phyloP scores from a whole-genome alignment of 2,329 filamentous ascomycete species.

The Coleophoma crateriformis region DNA sequence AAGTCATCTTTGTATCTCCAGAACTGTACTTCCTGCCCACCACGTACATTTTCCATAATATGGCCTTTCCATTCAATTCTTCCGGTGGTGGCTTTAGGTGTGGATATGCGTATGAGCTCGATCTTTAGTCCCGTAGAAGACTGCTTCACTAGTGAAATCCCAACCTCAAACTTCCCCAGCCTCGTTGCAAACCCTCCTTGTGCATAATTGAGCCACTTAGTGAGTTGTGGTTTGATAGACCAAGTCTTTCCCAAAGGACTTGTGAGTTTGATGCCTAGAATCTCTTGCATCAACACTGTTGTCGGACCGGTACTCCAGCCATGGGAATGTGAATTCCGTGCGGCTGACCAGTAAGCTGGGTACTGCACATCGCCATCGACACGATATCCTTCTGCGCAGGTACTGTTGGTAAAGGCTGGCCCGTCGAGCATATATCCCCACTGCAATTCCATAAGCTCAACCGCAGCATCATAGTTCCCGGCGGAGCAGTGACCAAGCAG shows the following conservation, averaged over 20 bases:
- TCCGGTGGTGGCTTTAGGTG: conserved; percentile 19
- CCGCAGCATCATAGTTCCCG: conserved; percentile 29
- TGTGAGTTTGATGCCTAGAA: conserved; percentile 35
- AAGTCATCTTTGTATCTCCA: conserved; percentile 11
- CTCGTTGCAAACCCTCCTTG: conserved; percentile 32
- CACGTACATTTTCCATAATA: conserved; percentile 3
- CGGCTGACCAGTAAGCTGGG: conserved; percentile 17
- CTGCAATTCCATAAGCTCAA: conserved; percentile 38
- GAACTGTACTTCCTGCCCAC: conserved; percentile 8
- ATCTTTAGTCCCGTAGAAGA: conserved; percentile 10
- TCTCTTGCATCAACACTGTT: conserved; percentile 35
- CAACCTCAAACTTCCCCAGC: conserved; percentile 29
- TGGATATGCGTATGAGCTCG: conserved; percentile 19
- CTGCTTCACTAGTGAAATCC: conserved; percentile 10
- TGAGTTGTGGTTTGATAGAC: conserved; percentile 33
- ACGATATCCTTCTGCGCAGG: conserved; percentile 29
- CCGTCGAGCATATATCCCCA: conserved; percentile 50
- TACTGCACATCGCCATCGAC: conserved; percentile 32
- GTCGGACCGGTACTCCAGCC: conserved; percentile 43
- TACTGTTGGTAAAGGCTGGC: conserved; percentile 31
- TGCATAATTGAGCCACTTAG: conserved; percentile 27
- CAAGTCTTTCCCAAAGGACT: conserved; percentile 30
- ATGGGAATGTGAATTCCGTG: conserved; percentile 39
- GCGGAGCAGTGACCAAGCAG: conserved; percentile 38
- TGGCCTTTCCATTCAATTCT: conserved; percentile 19